Conservation (phyloP, 305 asterid genomes). For the Solanum chacoense region DNA sequence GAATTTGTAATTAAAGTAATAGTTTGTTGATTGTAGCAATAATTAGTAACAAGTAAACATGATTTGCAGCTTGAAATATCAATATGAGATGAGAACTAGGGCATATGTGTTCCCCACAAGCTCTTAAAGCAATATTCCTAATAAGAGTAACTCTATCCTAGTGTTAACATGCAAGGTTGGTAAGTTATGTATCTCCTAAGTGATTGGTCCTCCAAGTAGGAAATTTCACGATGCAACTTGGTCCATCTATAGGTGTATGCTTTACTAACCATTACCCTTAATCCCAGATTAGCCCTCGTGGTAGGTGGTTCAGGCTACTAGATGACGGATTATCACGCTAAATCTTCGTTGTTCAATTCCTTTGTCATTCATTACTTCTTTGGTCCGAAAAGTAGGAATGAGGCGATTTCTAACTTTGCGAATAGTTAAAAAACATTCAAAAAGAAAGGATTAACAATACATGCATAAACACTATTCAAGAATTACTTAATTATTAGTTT, state of each 20-base stretch:
- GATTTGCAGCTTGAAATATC: neutral
- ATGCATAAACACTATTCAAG: neutral
- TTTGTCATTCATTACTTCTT: neutral
- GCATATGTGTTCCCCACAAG: no score
- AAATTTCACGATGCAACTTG: neutral
- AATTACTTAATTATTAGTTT: neutral
- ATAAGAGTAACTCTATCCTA: no score
- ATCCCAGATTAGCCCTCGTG: neutral
- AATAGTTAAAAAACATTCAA: neutral
- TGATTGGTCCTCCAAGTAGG: neutral
- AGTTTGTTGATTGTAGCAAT: neutral
- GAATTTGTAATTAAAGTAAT: no score
- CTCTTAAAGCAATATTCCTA: no score
- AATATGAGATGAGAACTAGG: neutral
- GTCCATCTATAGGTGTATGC: neutral
- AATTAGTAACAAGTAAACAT: neutral
- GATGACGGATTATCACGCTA: neutral
- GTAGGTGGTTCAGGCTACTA: neutral
- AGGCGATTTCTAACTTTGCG: neutral
- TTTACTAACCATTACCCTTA: neutral
- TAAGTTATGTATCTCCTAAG: neutral
- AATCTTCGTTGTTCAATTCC: neutral
- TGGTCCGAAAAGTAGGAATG: neutral
- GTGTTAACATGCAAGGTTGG: no score
- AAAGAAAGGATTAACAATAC: neutral